Evolutionary conservation across 352 stramenopile species (phyloP), one percentile per base, ranked within the genome.

Genomic region (Globisporangium emineosum): DNA sequence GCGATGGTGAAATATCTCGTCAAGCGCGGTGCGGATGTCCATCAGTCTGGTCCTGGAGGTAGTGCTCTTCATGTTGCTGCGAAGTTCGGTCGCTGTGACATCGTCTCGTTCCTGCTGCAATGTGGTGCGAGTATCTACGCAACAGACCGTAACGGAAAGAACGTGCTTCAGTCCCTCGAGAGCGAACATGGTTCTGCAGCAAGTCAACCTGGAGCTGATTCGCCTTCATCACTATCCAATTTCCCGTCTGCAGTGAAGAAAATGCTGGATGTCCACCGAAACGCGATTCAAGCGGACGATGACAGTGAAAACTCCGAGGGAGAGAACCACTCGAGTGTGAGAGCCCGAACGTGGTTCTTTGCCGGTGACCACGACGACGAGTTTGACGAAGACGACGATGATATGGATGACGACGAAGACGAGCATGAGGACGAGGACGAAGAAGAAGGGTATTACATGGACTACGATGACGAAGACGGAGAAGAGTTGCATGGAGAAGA

Each of bases 1-100:
- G 66, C 63, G 25, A 93, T 95, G 84, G 75, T 95, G 37, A 76
- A 81, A 3, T 86, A 91, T 45, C 70, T 95, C 15, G 47, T 93
- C n/a, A 91, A 90, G 57, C 79, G 81, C 51, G 86, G 86, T 17
- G 81, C 83, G 25, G 84, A 93, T 51, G 71, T 93, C 23, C 79
- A 88, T 29, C 75, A 86, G 37, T 67, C 73, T 10, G 79, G 81
- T 33, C 65, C 73, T 1, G 67, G 67, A 13, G 84, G 82, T 2
- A 91, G 81, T 12, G 79, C 84, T 25, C 71, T 95, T 5, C 86
- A 95, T 43, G 72, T 90, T 27, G 86, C 84, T 25, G 83, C 79
- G 10, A 65, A 65, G 35, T 66, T 59, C 21, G 79, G 81, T 9
- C 81, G 86, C n/a, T 95, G 86, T 70, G 78, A 93, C 61, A 60